Conservation (phyloP, 495 filamentous ascomycete species). For the Penicillium flavigenum region DNA sequence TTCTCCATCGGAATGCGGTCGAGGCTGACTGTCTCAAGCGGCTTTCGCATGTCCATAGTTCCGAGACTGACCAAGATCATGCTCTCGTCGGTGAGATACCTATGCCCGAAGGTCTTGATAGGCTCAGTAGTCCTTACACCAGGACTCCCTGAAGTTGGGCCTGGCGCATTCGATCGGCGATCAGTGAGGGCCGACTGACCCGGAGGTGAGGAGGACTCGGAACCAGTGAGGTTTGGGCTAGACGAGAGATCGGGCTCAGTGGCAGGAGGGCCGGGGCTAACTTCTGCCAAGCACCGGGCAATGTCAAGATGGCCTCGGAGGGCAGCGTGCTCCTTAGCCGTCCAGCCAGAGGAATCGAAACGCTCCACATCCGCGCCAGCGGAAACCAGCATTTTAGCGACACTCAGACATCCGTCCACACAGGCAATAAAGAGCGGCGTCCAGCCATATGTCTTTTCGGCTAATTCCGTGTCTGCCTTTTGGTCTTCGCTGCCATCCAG, state of each 20-base stretch:
- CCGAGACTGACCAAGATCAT: conserved; percentile 91
- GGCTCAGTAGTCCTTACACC: conserved; percentile 57
- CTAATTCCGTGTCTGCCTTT: conserved; percentile 71
- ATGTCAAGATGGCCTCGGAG: conserved; percentile 83
- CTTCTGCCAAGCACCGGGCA: conserved; percentile 61
- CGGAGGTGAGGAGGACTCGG: conserved; percentile 47
- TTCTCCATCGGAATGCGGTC: conserved; percentile 82
- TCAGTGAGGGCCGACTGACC: conserved; percentile 52
- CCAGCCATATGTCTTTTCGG: conserved; percentile 87
- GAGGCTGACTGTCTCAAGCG: conserved; percentile 76
- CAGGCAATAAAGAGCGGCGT: conserved; percentile 89
- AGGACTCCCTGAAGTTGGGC: conserved; percentile 38
- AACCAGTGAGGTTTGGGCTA: conserved; percentile 35
- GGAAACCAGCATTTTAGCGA: conserved; percentile 74
- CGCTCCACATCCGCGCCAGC: conserved; percentile 72
- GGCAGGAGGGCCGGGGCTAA: conserved; percentile 42
- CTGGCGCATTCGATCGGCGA: conserved; percentile 47
- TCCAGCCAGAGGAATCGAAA: conserved; percentile 88
- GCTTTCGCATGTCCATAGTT: conserved; percentile 88
- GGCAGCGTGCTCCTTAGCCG: conserved; percentile 87
- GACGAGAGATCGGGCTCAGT: conserved; percentile 38
- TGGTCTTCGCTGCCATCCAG: conserved; percentile 66
- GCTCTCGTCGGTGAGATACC: conserved; percentile 85
- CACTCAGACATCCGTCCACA: conserved; percentile 75
- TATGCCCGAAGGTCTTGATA: conserved; percentile 92